Percentiles rank a stretch among this genome's conserved stretches.
Conservation (phyloP, 2,329 filamentous ascomycete species). For the Colletotrichum sp. region DNA sequence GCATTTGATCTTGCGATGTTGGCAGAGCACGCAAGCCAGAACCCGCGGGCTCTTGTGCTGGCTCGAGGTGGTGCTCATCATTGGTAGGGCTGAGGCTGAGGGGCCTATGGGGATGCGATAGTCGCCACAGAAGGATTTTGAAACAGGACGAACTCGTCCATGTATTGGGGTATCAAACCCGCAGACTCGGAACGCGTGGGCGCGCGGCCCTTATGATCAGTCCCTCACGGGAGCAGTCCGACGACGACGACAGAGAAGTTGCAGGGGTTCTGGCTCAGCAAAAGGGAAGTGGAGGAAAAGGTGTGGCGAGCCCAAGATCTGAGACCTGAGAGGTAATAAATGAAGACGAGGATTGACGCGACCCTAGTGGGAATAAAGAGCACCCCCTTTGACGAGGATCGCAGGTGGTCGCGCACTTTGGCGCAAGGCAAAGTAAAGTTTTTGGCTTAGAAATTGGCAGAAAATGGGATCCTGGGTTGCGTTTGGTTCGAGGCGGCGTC, state of each 20-base stretch:
- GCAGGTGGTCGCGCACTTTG: not conserved
- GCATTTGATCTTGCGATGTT: conserved; percentile 68
- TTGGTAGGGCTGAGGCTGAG: conserved; percentile 11
- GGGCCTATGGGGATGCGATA: not conserved
- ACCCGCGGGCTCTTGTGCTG: conserved; percentile 48
- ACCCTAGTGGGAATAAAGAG: conserved; percentile 3
- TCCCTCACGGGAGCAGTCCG: not conserved
- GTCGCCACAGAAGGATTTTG: not conserved
- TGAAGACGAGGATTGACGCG: not conserved
- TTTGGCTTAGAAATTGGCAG: conserved; percentile 13
- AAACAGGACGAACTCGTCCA: conserved; percentile 11
- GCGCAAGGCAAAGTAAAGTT: not conserved
- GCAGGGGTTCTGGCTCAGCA: not conserved
- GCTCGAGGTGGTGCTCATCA: conserved; percentile 13
- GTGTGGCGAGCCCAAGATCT: not conserved
- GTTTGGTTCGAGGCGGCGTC: not conserved
- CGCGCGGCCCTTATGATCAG: conserved; percentile 18
- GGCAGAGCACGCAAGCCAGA: conserved; percentile 62
- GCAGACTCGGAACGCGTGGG: conserved; percentile 2
- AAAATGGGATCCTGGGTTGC: not conserved
- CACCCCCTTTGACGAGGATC: not conserved
- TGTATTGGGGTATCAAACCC: conserved; percentile 3
- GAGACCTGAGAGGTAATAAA: not conserved
- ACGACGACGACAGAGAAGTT: not conserved
- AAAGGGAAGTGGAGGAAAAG: not conserved